These are phyloP conservation scores for Penicillium sp. DNA, from an alignment of 2,329 filamentous ascomycete genomes.

Conservation along the genomic window DNA sequence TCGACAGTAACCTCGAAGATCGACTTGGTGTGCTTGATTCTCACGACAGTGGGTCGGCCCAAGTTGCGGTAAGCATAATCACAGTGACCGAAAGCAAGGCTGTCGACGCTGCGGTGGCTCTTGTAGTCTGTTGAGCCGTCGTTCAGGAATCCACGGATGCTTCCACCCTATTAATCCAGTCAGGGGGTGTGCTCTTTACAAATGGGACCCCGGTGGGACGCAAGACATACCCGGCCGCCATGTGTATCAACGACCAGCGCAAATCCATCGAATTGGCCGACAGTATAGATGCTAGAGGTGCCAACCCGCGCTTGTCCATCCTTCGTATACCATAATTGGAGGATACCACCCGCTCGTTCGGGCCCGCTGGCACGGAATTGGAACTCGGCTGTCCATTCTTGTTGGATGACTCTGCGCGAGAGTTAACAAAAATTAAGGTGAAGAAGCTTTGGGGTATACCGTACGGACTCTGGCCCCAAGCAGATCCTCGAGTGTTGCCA, in stretches of 20 bases:
- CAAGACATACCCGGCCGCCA: slow-evolving; percentile 63
- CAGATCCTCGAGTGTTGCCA: slow-evolving; percentile 80
- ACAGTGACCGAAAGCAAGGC: slow-evolving; percentile 91
- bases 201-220: not conserved
- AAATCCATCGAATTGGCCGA: slow-evolving; percentile 85
- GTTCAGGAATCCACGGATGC: slow-evolving; percentile 90
- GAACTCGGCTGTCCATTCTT: slow-evolving; percentile 81
- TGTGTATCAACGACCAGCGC: slow-evolving; percentile 85
- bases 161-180: slow-evolving; percentile 63
- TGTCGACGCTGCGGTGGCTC: slow-evolving; percentile 76
- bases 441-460: slow-evolving; percentile 22
- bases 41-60: slow-evolving; percentile 80
- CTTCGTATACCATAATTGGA: slow-evolving; percentile 90
- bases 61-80: slow-evolving; percentile 89
- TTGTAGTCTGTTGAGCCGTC: slow-evolving; percentile 84
- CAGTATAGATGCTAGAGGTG: slow-evolving; percentile 81
- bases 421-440: slow-evolving; percentile 10
- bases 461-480: slow-evolving; percentile 74
- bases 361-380: slow-evolving; percentile 87
- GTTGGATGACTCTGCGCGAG: slow-evolving; percentile 51
- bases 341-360: slow-evolving; percentile 83
- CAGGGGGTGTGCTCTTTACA: slow-evolving; percentile 18
- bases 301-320: slow-evolving; percentile 70
- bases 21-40: slow-evolving; percentile 69
- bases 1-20: slow-evolving; percentile 82